Evolutionary conservation across 1,284 basidiomycete species (phyloP), one percentile per base, ranked within the genome.

Genomic region (Flammula alnicola): DNA sequence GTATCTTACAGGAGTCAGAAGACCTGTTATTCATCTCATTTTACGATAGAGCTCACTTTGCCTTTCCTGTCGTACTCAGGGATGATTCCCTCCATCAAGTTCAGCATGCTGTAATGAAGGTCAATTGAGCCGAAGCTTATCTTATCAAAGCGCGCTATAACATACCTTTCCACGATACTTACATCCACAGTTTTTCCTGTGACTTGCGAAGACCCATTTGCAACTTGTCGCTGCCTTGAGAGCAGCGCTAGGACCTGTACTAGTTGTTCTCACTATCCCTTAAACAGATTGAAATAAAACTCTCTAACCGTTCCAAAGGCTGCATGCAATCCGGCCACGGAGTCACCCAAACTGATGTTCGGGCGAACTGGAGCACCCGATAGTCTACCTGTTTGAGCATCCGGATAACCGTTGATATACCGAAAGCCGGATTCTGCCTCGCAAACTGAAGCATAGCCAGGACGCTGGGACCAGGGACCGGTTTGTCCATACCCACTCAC

Each of bases 161-260:
- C 48, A 36, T 47, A 77, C 85, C 85, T 87, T 62, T 86, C 85
- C 56, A 86, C 71, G 20, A 88, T 87, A 65, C 85, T 87, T 14
- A 88, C 85, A 58, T 88, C 85, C n/a, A 88, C 84, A 0, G 77
- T 83, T 50, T 77, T 77, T 5, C 84, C 82, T 0, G 68, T 71
- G 8, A 53, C 32, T 14, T 29, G 16, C 11, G 33, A 26, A 7
- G 62, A 63, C 2, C 74, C 75, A 26, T 67, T 64, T 3, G 62
- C 57, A 27, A 61, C 55, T 47, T 72, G 72, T 39, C 71, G 69
- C 40, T 75, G 75, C 37, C 79, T 69, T 7, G 78, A 71, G 5
- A 91, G 74, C 25, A 94, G 75, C 14, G 92, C 92, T 7, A 95
- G 75, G 3, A 91, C 84, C 75, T 86, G 12, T n/a, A n/a, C n/a